Evolutionary conservation across 2,329 filamentous ascomycete genomes (phyloP), one percentile per base, ranked within the genome.

Genomic region (Alternaria postmessia): DNA sequence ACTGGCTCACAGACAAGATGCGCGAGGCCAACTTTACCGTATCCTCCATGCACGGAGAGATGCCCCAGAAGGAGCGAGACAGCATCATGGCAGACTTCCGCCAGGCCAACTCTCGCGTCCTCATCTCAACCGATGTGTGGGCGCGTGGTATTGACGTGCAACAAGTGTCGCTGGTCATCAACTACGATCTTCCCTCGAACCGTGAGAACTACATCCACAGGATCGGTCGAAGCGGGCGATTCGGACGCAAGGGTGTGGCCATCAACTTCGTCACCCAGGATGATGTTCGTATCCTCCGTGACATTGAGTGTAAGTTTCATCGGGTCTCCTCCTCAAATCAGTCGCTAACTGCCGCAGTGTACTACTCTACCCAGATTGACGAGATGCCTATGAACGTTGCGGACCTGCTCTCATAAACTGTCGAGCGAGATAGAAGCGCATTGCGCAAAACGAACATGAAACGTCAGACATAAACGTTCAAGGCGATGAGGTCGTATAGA

Each of bases 191-290:
- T 61, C 95, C 95, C 4, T 95, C 91, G 81, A 98, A 99, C 82
- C 93, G 95, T 86, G 95, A 99, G 83, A 99, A 99, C 84, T 99
- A 99, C 81, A 98, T 99, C 80, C 95, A 99, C 84, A 91, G 95
- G 72, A 99, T 99, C 73, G 95, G 95, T 78, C 89, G 95, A 78
- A 95, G 92, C 78, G 95, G 95, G 71, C 89, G 95, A 70, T 99
- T 99, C 74, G 95, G 95, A 74, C 89, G 95, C 75, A 99, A 99
- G 85, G 95, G 95, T 86, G 95, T 99, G 68, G 95, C 95, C 38
- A 99, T 99, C 86, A 99, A 99, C 85, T 99, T 99, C 76, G 95
- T 99, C 68, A 99, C 95, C 3, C 96, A 92, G 76, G 95, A 99
- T 73, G 95, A 99, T 78, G 95, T 99, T 61, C 91, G 95, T 78